Percentiles rank a stretch among this genome's conserved stretches.
These are phyloP conservation scores for Fraxinus velutina DNA, from an alignment of 305 asterid species.

Conservation along the genomic window DNA sequence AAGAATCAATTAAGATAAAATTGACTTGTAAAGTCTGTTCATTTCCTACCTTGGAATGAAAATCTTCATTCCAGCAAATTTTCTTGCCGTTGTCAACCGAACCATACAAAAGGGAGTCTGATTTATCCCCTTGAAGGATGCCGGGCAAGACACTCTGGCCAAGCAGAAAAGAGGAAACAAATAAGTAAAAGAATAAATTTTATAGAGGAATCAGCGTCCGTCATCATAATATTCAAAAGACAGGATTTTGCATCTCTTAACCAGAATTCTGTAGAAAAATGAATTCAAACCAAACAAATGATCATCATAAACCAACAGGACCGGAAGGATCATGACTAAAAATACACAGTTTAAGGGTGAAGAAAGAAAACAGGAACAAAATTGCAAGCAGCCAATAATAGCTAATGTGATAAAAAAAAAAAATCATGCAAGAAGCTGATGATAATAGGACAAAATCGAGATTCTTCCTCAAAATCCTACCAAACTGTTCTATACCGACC, in stretches of 20 bases:
- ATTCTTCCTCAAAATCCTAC: conserved; percentile 8
- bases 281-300: not conserved
- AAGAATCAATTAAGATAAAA: conserved; percentile 2
- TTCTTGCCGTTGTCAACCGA: conserved; percentile 97
- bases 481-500: conserved; percentile 5
- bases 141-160: conserved; percentile 93
- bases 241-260: conserved; percentile 1
- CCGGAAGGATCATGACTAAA: not conserved
- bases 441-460: not conserved
- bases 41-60: conserved; percentile 76
- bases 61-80: conserved; percentile 84
- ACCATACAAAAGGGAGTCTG: conserved; percentile 88
- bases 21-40: conserved; percentile 13
- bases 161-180: conserved; percentile 18
- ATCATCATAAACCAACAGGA: not conserved
- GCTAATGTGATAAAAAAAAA: not conserved
- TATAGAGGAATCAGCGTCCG: not conserved
- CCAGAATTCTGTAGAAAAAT: not conserved
- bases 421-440: not conserved
- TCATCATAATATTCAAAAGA: not conserved
- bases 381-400: not conserved
- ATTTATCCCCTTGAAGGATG: conserved; percentile 93
- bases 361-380: not conserved
- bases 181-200: not conserved
- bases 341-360: not conserved